Conservation (phyloP, 2,329 filamentous ascomycete species). For the Cercospora sojina region DNA sequence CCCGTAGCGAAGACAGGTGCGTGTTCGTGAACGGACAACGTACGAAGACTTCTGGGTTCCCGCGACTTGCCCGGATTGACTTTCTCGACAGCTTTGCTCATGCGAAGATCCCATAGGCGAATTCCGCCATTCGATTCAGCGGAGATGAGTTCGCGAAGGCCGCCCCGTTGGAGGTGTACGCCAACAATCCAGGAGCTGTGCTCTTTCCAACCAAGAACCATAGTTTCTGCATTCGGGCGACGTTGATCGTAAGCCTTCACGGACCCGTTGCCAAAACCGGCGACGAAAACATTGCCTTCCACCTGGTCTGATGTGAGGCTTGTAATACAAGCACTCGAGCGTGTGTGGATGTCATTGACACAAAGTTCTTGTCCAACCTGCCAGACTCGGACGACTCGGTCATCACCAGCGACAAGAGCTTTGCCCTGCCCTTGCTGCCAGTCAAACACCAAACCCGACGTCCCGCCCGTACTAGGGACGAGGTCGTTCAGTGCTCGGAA, state of each 20-base stretch:
- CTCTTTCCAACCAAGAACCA: constrained; percentile 97
- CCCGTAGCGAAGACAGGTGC: constrained; percentile 94
- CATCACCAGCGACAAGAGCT: constrained; percentile 92
- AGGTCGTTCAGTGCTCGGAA: constrained; percentile 93
- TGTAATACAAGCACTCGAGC: constrained; percentile 93
- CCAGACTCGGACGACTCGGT: constrained; percentile 94
- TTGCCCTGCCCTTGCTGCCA: constrained; percentile 98
- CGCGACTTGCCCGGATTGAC: constrained; percentile 48
- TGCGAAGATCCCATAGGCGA: constrained; percentile 92
- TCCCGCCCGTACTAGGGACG: constrained; percentile 80
- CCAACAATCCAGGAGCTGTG: constrained; percentile 95
- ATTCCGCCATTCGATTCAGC: constrained; percentile 92
- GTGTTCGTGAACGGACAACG: constrained; percentile 91
- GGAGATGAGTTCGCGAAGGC: constrained; percentile 84
- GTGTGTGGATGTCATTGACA: constrained; percentile 86
- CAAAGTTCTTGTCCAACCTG: constrained; percentile 92
- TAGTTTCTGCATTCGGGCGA: constrained; percentile 78
- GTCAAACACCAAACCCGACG: constrained; percentile 94
- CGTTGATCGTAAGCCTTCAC: constrained; percentile 93
- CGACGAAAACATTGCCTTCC: constrained; percentile 92
- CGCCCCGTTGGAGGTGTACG: constrained; percentile 94
- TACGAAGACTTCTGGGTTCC: constrained; percentile 53
- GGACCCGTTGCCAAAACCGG: constrained; percentile 93
- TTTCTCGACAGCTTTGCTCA: constrained; percentile 44
- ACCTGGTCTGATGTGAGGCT: constrained; percentile 96